Evolutionary conservation across 306 rosid genomes (phyloP).

Genomic region (Myrica gale): DNA sequence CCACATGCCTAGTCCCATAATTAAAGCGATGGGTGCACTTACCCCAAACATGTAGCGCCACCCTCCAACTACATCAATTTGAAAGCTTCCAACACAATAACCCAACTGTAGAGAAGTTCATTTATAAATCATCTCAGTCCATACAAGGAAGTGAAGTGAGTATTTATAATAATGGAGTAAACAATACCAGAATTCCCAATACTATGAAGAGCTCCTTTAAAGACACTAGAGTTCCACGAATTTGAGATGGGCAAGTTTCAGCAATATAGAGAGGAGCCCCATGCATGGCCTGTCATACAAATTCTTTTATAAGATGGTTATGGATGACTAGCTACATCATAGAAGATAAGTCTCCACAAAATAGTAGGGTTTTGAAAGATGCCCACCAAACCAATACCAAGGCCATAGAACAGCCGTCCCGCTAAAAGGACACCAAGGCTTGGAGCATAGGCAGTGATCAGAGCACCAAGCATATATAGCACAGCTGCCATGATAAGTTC

Average conservation of each 20-base stretch:
- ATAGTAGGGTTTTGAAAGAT: slow-evolving; percentile 17
- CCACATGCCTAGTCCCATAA: slow-evolving; percentile 90
- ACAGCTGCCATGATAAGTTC: slow-evolving; percentile 70
- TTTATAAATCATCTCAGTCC: slow-evolving; percentile 25
- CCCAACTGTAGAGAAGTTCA: slow-evolving; percentile 61
- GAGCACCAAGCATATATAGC: slow-evolving; percentile 66
- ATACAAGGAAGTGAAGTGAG: slow-evolving; percentile 16
- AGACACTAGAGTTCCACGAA: slow-evolving; percentile 93
- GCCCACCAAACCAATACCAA: slow-evolving; percentile 92
- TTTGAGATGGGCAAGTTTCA: slow-evolving; percentile 89
- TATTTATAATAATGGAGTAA: slow-evolving; percentile 8
- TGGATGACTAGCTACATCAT: slow-evolving; percentile 3
- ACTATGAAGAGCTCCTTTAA: slow-evolving; percentile 95
- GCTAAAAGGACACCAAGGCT: slow-evolving; percentile 66
- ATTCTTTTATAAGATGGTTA: slow-evolving; percentile 21
- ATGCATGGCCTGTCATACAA: slow-evolving; percentile 84
- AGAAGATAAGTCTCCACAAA: slow-evolving; percentile 24
- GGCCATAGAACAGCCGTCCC: slow-evolving; percentile 87
- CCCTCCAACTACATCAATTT: slow-evolving; percentile 70
- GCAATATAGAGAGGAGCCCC: slow-evolving; percentile 98
- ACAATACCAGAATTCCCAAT: slow-evolving; percentile 86
- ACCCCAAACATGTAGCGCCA: slow-evolving; percentile 95
- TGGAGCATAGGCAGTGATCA: slow-evolving; percentile 67
- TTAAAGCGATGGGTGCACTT: slow-evolving; percentile 77
- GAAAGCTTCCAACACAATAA: slow-evolving; percentile 88